These are phyloP conservation scores for Mycena galopus DNA, from an alignment of 768 basidiomycete species.

Conservation along the genomic window DNA sequence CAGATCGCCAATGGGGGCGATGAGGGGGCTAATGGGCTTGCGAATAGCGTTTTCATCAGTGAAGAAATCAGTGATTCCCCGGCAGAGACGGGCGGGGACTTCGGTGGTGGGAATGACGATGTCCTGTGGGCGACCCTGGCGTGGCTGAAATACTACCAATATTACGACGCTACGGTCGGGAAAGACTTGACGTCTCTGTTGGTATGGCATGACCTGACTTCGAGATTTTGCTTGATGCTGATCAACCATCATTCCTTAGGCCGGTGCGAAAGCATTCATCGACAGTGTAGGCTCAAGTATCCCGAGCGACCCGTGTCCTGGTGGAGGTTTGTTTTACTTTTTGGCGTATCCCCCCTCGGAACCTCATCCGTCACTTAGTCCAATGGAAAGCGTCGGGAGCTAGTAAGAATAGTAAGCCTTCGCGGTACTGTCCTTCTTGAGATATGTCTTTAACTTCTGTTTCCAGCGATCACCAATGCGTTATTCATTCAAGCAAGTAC, in stretches of 20 bases:
- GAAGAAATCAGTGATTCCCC: neutral
- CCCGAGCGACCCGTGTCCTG: slow-evolving; percentile 3
- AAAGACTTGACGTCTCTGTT: neutral
- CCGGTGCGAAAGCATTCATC: slow-evolving; percentile 1
- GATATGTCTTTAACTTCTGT: neutral
- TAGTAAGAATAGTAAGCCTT: slow-evolving; percentile 18
- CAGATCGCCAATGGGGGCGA: too few species aligned
- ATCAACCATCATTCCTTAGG: neutral
- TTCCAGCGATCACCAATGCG: slow-evolving; percentile 12
- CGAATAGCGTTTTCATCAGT: neutral
- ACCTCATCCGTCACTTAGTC: neutral
- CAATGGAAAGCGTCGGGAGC: neutral
- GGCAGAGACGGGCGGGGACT: neutral
- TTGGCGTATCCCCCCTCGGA: neutral
- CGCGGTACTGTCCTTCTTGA: neutral
- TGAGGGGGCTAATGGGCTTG: neutral
- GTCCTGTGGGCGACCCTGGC: slow-evolving; percentile 12
- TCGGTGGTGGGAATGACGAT: slow-evolving; percentile 16
- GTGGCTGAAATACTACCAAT: slow-evolving; percentile 10
- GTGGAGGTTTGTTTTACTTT: slow-evolving; percentile 10
- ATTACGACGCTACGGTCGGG: neutral
- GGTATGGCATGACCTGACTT: neutral
- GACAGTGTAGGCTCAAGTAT: slow-evolving; percentile 8
- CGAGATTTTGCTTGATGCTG: neutral
- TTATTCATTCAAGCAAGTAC: slow-evolving; percentile 19